phyloP scores from a whole-genome alignment of 768 basidiomycete species.

The Tulasnella sp. region DNA sequence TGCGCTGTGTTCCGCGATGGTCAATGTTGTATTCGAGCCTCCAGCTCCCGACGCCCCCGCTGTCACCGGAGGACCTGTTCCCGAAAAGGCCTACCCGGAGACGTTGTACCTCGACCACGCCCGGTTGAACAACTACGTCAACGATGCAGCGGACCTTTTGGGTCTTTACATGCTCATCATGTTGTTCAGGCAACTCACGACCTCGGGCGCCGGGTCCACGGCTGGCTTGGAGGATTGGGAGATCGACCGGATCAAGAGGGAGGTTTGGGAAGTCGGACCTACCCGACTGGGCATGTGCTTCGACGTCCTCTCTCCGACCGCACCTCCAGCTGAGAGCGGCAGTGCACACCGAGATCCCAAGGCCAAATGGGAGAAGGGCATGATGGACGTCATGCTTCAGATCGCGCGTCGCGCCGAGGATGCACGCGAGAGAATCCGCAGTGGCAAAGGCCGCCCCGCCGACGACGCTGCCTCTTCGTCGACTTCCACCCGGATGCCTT shows the following conservation, averaged over 20 bases:
- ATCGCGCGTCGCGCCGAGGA: conserved; percentile 54
- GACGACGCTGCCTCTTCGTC: conserved; percentile 21
- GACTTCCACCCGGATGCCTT: conserved; percentile 34
- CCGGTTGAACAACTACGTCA: conserved; percentile 55
- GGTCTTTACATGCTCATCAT: conserved; percentile 74
- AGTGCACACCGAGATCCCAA: conserved; percentile 15
- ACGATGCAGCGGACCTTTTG: conserved; percentile 67
- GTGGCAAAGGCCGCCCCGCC: conserved; percentile 22
- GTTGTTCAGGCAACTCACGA: conserved; percentile 68
- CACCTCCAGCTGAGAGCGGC: neutral
- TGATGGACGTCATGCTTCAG: conserved; percentile 65
- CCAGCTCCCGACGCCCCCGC: conserved; percentile 28
- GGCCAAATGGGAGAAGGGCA: conserved; percentile 48
- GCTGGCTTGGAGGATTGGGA: conserved; percentile 42
- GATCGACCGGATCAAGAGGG: conserved; percentile 56
- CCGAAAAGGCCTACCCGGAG: conserved; percentile 54
- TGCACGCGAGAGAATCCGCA: conserved; percentile 18
- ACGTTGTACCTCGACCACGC: conserved; percentile 72
- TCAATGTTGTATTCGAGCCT: conserved; percentile 56
- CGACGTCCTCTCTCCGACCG: conserved; percentile 11
- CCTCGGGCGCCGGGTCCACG: conserved; percentile 35
- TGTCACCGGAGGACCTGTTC: conserved; percentile 29
- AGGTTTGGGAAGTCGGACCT: conserved; percentile 64
- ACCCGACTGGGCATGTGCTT: conserved; percentile 57
- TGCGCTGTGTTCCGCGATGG: conserved; percentile 27